A percentile compares a stretch with the other conserved stretches of the same genome.
Conservation (phyloP, 2,329 filamentous ascomycete species). For the Colletotrichum orchidophilum region DNA sequence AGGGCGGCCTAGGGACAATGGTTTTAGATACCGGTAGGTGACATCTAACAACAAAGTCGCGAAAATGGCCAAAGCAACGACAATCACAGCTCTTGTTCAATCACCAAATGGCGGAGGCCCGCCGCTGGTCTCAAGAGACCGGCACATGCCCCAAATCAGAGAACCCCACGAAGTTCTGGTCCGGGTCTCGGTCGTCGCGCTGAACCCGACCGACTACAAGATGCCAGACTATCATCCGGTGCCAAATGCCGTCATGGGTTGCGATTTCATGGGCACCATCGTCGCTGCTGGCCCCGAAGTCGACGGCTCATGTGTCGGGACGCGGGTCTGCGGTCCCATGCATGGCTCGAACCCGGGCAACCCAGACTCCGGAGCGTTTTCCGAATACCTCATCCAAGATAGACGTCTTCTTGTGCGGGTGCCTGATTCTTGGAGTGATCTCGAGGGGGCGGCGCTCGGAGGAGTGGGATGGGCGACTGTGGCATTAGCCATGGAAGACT, state of each 20-base stretch:
- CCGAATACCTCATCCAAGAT: background rate
- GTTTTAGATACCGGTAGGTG: background rate
- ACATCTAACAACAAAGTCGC: background rate
- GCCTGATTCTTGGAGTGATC: conserved; percentile 35
- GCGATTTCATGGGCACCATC: background rate
- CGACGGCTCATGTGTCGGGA: background rate
- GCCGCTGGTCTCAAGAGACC: background rate
- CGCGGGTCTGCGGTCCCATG: background rate
- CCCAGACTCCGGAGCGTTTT: background rate
- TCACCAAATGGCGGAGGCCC: background rate
- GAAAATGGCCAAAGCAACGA: background rate
- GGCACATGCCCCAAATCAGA: background rate
- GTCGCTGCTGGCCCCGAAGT: background rate
- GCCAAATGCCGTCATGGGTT: background rate
- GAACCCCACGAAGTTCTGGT: background rate
- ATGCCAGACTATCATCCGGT: background rate
- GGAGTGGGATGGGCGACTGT: conserved; percentile 39
- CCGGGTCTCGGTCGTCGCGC: background rate
- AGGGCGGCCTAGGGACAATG: background rate
- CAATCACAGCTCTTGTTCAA: background rate
- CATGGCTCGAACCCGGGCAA: background rate
- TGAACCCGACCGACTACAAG: conserved; percentile 8
- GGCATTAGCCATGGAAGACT: background rate
- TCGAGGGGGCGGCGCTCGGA: conserved; percentile 38
- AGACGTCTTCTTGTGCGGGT: conserved; percentile 31